Evolutionary conservation across 1,284 basidiomycete species (phyloP), one percentile per base, ranked within the genome.

Genomic region (Mycena sp.): DNA sequence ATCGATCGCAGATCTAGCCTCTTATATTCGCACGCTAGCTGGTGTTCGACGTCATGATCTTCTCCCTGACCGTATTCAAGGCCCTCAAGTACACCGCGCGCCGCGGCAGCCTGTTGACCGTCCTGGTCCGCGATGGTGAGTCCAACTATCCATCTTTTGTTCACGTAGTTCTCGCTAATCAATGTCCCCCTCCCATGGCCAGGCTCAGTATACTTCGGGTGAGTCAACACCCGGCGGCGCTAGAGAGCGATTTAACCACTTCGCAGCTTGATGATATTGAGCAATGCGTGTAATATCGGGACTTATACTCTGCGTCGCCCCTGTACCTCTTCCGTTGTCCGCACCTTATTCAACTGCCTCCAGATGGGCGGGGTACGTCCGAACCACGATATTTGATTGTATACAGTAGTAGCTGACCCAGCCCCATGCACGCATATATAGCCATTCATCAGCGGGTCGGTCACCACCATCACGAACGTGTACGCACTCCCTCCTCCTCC

Each of bases 121-220:
- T 51, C 17, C 23, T 59, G 19, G 19, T 59, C 23, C 45, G 57
- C 10, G 57, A 59, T 52, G 57, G 56, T 58, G 43, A 17, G 54
- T 56, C 19, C n/a, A n/a, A n/a, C n/a, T n/a, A n/a, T n/a, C n/a
- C n/a, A n/a, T n/a, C n/a, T n/a, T n/a, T n/a, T n/a, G n/a, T n/a
- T n/a, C n/a, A n/a, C n/a, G n/a, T n/a, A n/a, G n/a, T n/a, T n/a
- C n/a, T n/a, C n/a, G n/a, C n/a, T n/a, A n/a, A n/a, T n/a, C n/a
- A n/a, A n/a, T n/a, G n/a, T n/a, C n/a, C n/a, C n/a, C n/a, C n/a
- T n/a, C n/a, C n/a, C n/a, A n/a, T n/a, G n/a, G n/a, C n/a, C 16
- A 65, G 64, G 64, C 4, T 52, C 65, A 2, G 23, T 67, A 6
- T 67, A 67, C 52, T 67, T 67, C 45, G 65, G 45, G 64, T 62